These are phyloP conservation scores for Voacanga thouarsii DNA, from an alignment of 257 asterid species.

Conservation along the genomic window DNA sequence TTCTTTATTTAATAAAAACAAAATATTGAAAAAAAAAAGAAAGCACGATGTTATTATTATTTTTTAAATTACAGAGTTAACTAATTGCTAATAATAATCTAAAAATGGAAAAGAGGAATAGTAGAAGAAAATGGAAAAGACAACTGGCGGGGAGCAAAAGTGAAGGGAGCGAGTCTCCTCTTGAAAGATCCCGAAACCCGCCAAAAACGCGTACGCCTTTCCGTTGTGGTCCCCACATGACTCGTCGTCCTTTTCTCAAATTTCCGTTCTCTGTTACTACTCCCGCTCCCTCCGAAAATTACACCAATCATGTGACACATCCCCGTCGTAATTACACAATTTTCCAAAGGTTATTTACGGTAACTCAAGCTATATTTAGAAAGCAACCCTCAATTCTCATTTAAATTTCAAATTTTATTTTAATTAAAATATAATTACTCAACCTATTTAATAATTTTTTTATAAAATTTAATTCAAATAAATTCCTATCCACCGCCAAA, in stretches of 20 bases:
- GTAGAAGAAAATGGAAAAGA: background rate
- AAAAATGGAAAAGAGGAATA: background rate
- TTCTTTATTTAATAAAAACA: too few relatives aligned
- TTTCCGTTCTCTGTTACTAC: slow-evolving; percentile 5
- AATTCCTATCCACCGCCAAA: too few relatives aligned
- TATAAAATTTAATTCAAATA: too few relatives aligned
- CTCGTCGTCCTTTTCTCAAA: background rate
- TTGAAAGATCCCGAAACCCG: slow-evolving; percentile 9
- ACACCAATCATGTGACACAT: background rate
- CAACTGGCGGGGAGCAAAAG: background rate
- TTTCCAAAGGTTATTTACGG: background rate
- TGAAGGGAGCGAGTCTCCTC: slow-evolving; percentile 13
- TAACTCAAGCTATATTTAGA: background rate
- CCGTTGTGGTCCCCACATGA: background rate
- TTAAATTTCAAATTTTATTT: too few relatives aligned
- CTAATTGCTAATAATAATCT: too few relatives aligned
- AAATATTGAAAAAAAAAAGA: too few relatives aligned
- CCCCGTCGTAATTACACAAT: background rate
- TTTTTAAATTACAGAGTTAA: too few relatives aligned
- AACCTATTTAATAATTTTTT: too few relatives aligned
- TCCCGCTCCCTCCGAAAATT: background rate
- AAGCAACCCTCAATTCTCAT: too few relatives aligned
- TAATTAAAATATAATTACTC: too few relatives aligned
- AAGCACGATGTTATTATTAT: too few relatives aligned
- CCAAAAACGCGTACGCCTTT: slow-evolving; percentile 3